These are phyloP conservation scores for Paraleonurus japonicus DNA, from an alignment of 257 asterid species.

Conservation along the genomic window DNA sequence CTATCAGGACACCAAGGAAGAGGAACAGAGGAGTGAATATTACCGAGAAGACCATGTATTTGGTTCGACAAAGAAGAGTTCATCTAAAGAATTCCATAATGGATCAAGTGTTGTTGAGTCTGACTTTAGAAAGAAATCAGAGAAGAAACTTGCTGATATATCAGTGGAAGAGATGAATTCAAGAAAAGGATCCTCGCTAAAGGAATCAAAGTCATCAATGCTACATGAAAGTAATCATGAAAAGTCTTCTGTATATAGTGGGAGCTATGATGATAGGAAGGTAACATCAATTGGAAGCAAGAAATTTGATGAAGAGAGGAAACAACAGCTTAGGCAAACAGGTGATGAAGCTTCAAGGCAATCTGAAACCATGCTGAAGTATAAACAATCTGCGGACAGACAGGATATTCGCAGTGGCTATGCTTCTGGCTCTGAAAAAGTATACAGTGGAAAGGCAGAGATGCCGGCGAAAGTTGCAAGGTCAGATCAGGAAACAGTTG, in stretches of 20 bases:
- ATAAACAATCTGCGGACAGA: constrained; percentile 48
- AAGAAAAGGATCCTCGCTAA: constrained; percentile 37
- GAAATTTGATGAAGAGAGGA: constrained; percentile 37
- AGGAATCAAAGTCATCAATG: constrained; percentile 35
- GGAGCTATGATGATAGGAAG: constrained; percentile 40
- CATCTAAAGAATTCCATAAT: constrained; percentile 28
- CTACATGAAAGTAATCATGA: constrained; percentile 34
- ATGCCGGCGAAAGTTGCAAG: constrained; percentile 35
- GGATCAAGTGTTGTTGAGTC: constrained; percentile 47
- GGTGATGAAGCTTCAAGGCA: constrained; percentile 36
- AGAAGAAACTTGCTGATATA: constrained; percentile 74
- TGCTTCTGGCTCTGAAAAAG: constrained; percentile 41
- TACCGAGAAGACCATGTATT: constrained; percentile 38
- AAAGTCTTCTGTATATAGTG: constrained; percentile 41
- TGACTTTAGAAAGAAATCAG: constrained; percentile 75
- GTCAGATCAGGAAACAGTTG: constrained; percentile 40
- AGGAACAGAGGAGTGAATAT: constrained; percentile 34
- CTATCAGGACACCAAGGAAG: constrained; percentile 30
- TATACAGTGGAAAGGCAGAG: constrained; percentile 35
- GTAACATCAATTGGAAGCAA: constrained; percentile 32
- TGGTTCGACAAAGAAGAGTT: constrained; percentile 39
- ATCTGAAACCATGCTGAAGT: constrained; percentile 51
- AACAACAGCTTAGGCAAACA: constrained; percentile 36
- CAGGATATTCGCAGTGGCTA: constrained; percentile 34
- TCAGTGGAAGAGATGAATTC: constrained; percentile 48